Percentiles rank a stretch among this genome's conserved stretches.
Conservation (phyloP, 129 eudicot genomes). For the Flaveria linearis region DNA sequence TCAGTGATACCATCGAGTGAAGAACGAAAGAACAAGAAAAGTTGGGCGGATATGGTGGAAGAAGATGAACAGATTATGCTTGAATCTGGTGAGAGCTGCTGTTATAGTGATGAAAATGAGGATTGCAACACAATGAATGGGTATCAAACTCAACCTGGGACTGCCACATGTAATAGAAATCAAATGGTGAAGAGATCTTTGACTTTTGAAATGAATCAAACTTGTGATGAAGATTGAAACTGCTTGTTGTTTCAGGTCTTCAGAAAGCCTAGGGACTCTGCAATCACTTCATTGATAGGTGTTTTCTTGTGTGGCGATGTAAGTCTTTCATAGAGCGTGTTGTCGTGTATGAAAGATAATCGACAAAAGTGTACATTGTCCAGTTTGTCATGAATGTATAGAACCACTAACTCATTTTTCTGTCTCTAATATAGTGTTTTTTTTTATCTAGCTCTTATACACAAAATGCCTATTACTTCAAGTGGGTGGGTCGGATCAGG, state of each 20-base stretch:
- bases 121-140: constrained; percentile 46
- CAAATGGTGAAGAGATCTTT: constrained; percentile 36
- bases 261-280: neutral
- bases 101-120: constrained; percentile 46
- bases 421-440: no score
- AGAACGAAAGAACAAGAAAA: constrained; percentile 41
- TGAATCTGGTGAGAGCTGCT: constrained; percentile 10
- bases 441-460: no score
- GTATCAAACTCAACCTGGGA: constrained; percentile 54
- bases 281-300: neutral
- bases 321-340: neutral
- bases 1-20: constrained; percentile 22
- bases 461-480: no score
- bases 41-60: constrained; percentile 96
- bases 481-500: no score
- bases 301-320: neutral
- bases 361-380: no score
- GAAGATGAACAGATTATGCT: constrained; percentile 67
- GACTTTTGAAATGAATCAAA: constrained; percentile 36
- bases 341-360: no score
- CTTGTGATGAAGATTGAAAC: constrained; percentile 19
- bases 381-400: no score
- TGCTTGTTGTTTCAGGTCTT: constrained; percentile 1
- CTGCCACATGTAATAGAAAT: constrained; percentile 28
- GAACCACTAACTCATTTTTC: no score